Base-by-base conservation (phyloP, 495 filamentous ascomycete genomes). In the Tuber indicum region DNA sequence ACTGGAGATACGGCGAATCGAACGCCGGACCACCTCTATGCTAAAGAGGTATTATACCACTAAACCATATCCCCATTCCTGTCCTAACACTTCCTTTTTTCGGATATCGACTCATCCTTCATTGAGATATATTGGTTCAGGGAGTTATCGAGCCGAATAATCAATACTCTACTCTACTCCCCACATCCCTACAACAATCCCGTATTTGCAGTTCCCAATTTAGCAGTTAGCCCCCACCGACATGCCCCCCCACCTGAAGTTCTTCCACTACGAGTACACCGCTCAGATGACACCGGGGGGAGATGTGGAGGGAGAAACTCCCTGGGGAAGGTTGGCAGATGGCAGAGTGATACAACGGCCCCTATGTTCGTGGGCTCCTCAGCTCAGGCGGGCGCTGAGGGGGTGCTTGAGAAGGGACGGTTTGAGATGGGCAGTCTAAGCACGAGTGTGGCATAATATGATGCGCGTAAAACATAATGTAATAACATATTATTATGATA, bases 1-100 rank as follows among this genome's bases (percentile, higher is more conserved):
- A 71, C 45, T 84, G 83, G 83, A 84, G 82, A 84, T 75, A 80
- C 82, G 83, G 82, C 79, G 83, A 83, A 84, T 84, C 83, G 83
- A 84, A 84, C 83, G 83, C 83, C 83, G 80, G 83, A 84, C 83
- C 83, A 76, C 83, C 82, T 84, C 83, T 84, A 84, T 84, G 83
- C 83, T 84, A 84, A 84, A 84, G 83, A 84, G 81, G 83, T 81
- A 81, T 84, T 84, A 84, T 84, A 81, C 83, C 83, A 84, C 83
- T 84, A 84, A 83, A 83, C 82, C 82, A 83, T 77, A 78, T 76
- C 78, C 76, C 81, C 78, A 69, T 72, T 76, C 8, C 9, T 41
- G 39, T 3, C 4, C 39, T 41, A 41, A 2, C 1, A 2, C 39
- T 41, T 1, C 39, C 39, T 41, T 0, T 0, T 58, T n/a, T 26